Conservation (phyloP, 768 basidiomycete species). For the Leccinellum rugosiceps region DNA sequence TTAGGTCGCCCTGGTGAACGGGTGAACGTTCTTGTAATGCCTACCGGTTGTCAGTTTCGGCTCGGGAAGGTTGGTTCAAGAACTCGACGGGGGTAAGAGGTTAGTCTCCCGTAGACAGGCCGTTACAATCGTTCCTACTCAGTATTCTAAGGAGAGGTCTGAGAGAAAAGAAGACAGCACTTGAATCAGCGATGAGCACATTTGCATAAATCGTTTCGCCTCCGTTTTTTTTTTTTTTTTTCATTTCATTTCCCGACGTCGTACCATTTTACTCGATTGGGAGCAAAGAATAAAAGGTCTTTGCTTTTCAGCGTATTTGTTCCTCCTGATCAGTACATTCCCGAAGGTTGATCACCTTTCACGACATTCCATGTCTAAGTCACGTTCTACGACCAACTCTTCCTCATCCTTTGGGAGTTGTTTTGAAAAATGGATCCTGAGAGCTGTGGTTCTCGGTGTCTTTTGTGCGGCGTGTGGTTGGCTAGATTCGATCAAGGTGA, state of each 20-base stretch:
- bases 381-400: not conserved
- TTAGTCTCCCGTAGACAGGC: no score
- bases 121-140: no score
- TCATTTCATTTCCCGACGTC: not conserved
- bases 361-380: conserved; percentile 18
- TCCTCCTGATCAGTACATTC: not conserved
- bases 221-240: not conserved
- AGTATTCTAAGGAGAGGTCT: no score
- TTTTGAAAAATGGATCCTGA: conserved; percentile 34
- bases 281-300: not conserved
- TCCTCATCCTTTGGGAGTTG: not conserved
- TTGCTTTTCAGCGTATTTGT: not conserved
- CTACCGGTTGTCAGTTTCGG: not conserved
- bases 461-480: conserved; percentile 41
- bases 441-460: conserved; percentile 25
- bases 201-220: no score
- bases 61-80: no score
- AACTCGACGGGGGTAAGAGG: no score
- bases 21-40: not conserved
- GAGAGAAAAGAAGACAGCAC: no score
- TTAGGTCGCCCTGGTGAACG: not conserved
- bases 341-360: not conserved
- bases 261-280: conserved; percentile 1
- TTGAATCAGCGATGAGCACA: no score
- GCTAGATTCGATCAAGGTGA: conserved; percentile 65